These are phyloP conservation scores for Pisolithus sp. DNA, from an alignment of 768 basidiomycete genomes.

Conservation along the genomic window DNA sequence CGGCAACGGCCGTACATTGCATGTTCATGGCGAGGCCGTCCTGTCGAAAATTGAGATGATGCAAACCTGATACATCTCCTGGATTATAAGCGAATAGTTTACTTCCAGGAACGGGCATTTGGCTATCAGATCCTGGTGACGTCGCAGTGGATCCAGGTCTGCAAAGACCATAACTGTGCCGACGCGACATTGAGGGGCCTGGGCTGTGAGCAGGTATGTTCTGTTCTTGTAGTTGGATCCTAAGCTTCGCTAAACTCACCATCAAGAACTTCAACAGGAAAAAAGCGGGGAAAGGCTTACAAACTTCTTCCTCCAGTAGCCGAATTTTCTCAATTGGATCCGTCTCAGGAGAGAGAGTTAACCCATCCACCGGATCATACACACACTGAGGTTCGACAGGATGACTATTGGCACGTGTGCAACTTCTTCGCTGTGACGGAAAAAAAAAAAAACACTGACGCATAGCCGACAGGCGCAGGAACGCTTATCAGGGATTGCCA, in stretches of 20 bases:
- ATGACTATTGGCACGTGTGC: constrained; percentile 43
- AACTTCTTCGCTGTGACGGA: background rate
- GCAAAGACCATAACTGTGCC: constrained; percentile 12
- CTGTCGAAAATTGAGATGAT: constrained; percentile 27
- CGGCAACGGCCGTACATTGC: constrained; percentile 32
- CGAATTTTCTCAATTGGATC: constrained; percentile 77
- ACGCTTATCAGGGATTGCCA: constrained; percentile 80
- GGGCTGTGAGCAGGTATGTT: constrained; percentile 35
- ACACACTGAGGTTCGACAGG: constrained; percentile 81
- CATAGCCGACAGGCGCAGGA: constrained; percentile 79
- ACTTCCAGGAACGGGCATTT: constrained; percentile 4
- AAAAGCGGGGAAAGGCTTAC: constrained; percentile 33
- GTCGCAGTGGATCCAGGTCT: constrained; percentile 18
- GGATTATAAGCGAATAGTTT: constrained; percentile 1
- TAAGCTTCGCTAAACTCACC: constrained; percentile 48
- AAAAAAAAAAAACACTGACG: constrained; percentile 38
- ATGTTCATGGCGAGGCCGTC: constrained; percentile 49
- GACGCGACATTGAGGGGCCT: constrained; percentile 15
- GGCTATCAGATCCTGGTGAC: constrained; percentile 14
- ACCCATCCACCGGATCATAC: constrained; percentile 82
- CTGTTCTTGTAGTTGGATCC: constrained; percentile 53
- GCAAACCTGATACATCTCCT: constrained; percentile 1
- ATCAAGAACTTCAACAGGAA: constrained; percentile 7
- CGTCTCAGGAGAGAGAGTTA: constrained; percentile 67
- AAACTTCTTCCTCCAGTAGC: constrained; percentile 70